Base-by-base conservation (phyloP, 2,329 filamentous ascomycete species). In the Myriosclerotinia scirpicola region DNA sequence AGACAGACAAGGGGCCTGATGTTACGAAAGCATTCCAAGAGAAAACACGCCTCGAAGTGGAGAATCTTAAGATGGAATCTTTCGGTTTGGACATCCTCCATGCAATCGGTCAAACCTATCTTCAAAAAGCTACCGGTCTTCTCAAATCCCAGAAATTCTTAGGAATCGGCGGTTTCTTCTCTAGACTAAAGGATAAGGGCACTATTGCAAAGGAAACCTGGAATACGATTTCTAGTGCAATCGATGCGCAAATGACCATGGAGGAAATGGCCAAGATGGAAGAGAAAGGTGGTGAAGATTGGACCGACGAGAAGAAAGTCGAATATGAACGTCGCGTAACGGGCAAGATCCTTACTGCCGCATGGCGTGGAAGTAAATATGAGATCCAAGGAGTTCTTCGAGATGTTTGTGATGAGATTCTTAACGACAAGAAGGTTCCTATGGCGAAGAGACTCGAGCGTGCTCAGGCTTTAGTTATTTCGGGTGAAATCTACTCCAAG, bases 61-160 rank as follows among this genome's bases (percentile, higher is more conserved):
- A 99, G 81, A 96, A 98, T 76, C 83, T 99, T 73, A 99, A 98
- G 84, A 99, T 99, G 92, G 95, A 99, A 80, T 96, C 91, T 0
- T 99, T 99, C 74, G 95, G 95, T 62, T 84, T 99, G 53, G 95
- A 99, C 70, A 98, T 98, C 73, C 83, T 97, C 59, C 94, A 98
- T 78, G 93, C 95, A 55, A 96, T 99, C 74, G 95, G 95, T 20
- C 85, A 90, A 72, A 96, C 92, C 5, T 99, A 99, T 78, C 80
- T 95, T 38, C 87, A 88, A 77, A 98, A 98, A 80, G 92, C 90
- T 4, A 91, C 90, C 1, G 89, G 89, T 1, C 89, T 97, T 76
- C 84, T 99, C 71, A 96, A 97, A 78, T 94, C 90, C 60, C 95
- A 99, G 77, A 98, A 98, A 79, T 96, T 97, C 81, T 88, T 99